Evolutionary conservation across 331 rosid species (phyloP), one percentile per base, ranked within the genome.

Genomic region (Acacia concinna): DNA sequence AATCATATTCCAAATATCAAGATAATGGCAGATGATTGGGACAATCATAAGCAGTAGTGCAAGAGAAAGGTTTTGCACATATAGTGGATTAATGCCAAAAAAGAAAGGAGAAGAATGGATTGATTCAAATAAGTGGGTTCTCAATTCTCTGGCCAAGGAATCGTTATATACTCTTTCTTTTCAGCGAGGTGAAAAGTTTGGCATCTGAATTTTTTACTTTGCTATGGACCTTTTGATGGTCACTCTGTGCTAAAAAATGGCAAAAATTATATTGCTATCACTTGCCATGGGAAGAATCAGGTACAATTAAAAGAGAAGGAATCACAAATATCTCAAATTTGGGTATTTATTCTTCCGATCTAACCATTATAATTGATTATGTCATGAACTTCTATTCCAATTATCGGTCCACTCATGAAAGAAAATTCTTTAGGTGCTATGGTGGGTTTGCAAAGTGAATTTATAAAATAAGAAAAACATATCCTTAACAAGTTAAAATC

Each of bases 161-260:
- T 78, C 23, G 28, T 56, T 40, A 35, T 28, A 62, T 27, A 38
- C 25, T n/a, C 25, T 76, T 73, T 25, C 30, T 78, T 25, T 59
- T 37, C 71, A 68, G 80, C 69, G 79, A 49, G 71, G 35, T 38
- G 75, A 31, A 69, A 71, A 12, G 68, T 71, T 57, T 78, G 74
- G 87, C 79, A 84, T 84, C 79, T 84, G 69, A 80, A 71, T 84
- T 84, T 57, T 75, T 79, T 69, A 79, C 75, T 70, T 34, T 79
- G 68, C 34, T 25, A 79, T 70, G 82, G 79, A 68, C 73, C 49
- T 79, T 76, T 73, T 64, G 79, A 59, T 25, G 12, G 46, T 69
- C 30, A 23, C 65, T 46, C 73, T 74, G 8, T 52, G 65, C 23
- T 74, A 62, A 38, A 64, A 77, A 44, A 66, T 80, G 46, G 38